These are phyloP conservation scores for Colletotrichum sp. DNA, from an alignment of 2,329 filamentous ascomycete genomes.

Conservation along the genomic window DNA sequence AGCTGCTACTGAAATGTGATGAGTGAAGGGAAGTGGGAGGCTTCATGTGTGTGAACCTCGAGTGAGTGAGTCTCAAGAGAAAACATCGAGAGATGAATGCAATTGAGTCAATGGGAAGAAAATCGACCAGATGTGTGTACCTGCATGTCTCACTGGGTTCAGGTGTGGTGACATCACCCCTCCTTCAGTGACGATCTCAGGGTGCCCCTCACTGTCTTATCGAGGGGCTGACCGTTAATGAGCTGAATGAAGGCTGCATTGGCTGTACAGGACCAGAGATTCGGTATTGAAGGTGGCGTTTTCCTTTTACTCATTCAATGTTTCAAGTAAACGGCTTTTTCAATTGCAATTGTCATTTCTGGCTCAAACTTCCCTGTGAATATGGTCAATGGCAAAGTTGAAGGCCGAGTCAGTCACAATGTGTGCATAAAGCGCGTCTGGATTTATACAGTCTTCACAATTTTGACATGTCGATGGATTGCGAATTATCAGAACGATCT, in stretches of 20 bases:
- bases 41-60: background rate
- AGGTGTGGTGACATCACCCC: slow-evolving; percentile 1
- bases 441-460: background rate
- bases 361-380: background rate
- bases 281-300: background rate
- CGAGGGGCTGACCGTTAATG: background rate
- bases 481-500: background rate
- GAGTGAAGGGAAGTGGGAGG: background rate
- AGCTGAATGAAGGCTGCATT: background rate
- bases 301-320: background rate
- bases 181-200: background rate
- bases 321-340: background rate
- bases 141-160: background rate
- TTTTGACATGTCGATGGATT: background rate
- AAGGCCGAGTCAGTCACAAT: background rate
- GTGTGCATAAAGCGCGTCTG: background rate
- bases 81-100: background rate
- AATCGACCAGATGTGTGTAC: background rate
- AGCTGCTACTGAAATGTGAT: background rate
- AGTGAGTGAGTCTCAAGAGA: background rate
- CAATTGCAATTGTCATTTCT: background rate
- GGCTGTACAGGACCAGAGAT: background rate
- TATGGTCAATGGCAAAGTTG: background rate
- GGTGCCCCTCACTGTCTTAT: background rate
- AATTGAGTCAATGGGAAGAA: background rate